Base-by-base conservation (phyloP, 139 green algal genomes). In the Chlorella vulgaris region DNA sequence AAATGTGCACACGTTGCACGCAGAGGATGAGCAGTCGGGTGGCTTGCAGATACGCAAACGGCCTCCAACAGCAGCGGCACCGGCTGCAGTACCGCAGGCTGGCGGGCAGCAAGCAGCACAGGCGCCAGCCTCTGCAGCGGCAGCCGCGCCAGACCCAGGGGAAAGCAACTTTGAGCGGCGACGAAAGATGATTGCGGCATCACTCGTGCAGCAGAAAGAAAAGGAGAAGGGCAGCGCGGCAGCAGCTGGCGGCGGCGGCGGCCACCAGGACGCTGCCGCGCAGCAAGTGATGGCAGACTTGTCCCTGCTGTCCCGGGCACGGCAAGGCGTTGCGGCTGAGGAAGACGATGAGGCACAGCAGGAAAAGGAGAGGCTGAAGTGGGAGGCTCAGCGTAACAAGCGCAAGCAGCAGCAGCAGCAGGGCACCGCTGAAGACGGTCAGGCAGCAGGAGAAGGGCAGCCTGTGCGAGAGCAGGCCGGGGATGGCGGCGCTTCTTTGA, bases 401-500 rank as follows among this genome's bases (percentile, higher is more conserved):
- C 63, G 69, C 36, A 26, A n/a, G 65, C 78, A 77, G 70, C 31
- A 69, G 77, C 36, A 43, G 51, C 15, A 62, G 2, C 15, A 19
- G 18, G 26, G 38, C 36, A n/a, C 31, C 31, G 33, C 29, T 15
- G 40, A n/a, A n/a, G n/a, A n/a, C n/a, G n/a, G 60, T n/a, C 29
- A 19, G 6, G 69, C 18, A 40, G 69, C 24, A 3, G 69, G 63
- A 43, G 81, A 47, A 0, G 93, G 91, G 91, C 47, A 84, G 63
- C 89, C 91, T 8, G 90, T 88, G 0, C 24, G 69, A 26, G 85
- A 84, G 18, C 91, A 94, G 61, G 90, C 58, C 33, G 91, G 91
- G 0, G 90, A 94, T 79, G 91, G 91, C 0, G 53, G 77, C 29
- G 93, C 88, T 1, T 47, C 47, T 2, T 60, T 94, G 26, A 94